Base-by-base conservation (phyloP, 2,329 filamentous ascomycete species). In the Bisporella sp. region DNA sequence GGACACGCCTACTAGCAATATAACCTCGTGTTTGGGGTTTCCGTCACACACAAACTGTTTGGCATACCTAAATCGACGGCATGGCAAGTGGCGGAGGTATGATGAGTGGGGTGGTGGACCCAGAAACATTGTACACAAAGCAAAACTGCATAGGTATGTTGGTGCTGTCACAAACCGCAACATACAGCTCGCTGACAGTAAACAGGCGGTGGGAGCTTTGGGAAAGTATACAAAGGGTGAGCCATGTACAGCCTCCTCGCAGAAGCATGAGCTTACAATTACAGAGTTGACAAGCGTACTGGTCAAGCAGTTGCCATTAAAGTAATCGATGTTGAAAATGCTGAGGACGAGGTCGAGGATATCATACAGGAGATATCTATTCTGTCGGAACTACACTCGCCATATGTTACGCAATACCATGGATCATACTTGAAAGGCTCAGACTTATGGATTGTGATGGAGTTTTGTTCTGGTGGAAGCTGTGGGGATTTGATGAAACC, bases 361-460 rank as follows among this genome's bases (percentile, higher is more conserved):
- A 99, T 99, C 62, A 96, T 97, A 68, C 90, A 96, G 68, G 93
- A 99, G 72, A 97, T 99, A 60, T 90, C 92, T 59, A 97, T 99
- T 62, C 78, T 99, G 49, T 96, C 93, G 32, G 92, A 95, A 70
- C 81, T 99, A 58, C 89, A 95, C 71, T 97, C 92, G 13, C 90
- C 90, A 13, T 96, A 95, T 66, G 92, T 97, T 55, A 99, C 93
- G 39, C 93, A 95, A 69, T 99, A 99, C 74, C 90, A 96, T 72
- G 93, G 93, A 59, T 96, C 92, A 50, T 97, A 93, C 65, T 82
- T 96, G 60, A 96, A 96, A 65, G 93, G 92, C 29, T 93, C 91
- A 2, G 89, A 97, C 72, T 73, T 99, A 62, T 99, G 93, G 93
- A 99, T 99, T 61, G 90, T 97, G 68, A 99, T 99, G 93, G 93